phyloP scores from a whole-genome alignment of 306 rosid species.

The Quercus cerris region DNA sequence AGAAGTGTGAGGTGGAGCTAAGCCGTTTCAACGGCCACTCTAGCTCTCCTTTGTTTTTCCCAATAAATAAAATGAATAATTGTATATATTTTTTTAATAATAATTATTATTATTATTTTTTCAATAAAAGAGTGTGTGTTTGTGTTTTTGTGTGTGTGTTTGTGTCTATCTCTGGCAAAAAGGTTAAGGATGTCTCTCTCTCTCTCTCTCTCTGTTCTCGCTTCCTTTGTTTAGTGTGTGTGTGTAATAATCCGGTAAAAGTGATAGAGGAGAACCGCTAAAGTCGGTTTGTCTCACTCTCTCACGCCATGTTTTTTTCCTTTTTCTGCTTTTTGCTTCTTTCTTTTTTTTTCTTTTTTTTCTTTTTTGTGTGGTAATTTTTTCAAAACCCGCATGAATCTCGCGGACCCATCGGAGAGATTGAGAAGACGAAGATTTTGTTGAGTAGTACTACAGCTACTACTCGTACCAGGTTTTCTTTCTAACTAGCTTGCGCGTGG shows the following conservation, averaged over 20 bases:
- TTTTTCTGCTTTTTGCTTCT: no score
- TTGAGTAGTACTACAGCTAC: no score
- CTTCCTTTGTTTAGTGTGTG: background rate
- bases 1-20: constrained; percentile 32
- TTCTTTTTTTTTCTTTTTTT: background rate
- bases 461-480: no score
- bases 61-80: background rate
- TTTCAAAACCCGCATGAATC: background rate
- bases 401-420: background rate
- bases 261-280: background rate
- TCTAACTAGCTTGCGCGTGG: no score
- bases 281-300: background rate
- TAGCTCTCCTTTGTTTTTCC: background rate
- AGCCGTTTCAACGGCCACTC: constrained; percentile 48
- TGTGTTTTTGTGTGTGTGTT: background rate
- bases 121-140: background rate
- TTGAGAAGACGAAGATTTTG: background rate
- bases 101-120: background rate
- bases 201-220: no score
- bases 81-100: background rate
- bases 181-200: background rate
- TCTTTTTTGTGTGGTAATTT: background rate
- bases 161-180: background rate
- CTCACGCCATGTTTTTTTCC: background rate
- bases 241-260: background rate